Base-by-base conservation (phyloP, 2,329 filamentous ascomycete genomes). In the Pseudogymnoascus sp. region DNA sequence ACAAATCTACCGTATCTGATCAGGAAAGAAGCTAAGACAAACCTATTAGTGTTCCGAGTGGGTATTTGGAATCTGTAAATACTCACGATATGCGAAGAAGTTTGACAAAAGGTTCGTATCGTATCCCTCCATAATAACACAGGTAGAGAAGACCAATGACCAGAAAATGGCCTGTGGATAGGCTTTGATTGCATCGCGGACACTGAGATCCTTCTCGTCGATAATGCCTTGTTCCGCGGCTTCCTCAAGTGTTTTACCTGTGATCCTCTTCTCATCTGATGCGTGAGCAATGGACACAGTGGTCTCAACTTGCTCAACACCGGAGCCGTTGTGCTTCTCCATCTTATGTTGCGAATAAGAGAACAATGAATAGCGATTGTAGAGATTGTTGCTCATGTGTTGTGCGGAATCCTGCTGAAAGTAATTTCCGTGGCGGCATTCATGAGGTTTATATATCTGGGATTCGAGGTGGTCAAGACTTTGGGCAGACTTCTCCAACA, bases 71-170 rank as follows among this genome's bases (percentile, higher is more conserved):
- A 23, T 28, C 25, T 25, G 28, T 40, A 38, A 23, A 61, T 42
- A 42, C 11, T 40, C 16, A 42, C 23, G 77, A 69, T 5, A 77
- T 69, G 0, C 78, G 77, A 1, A 79, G 38, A 95, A 92, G 75
- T 93, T 93, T 78, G 89, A 90, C 70, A 95, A 85, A 62, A 96
- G 79, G 70, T 85, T 88, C 65, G 93, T 81, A 71, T 96, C 90
- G 77, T 91, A 93, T 42, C 89, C 90, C 75, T 95, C 91, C 91
- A 96, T 96, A 70, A 85, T 85, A 71, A 96, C 93, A 72, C 89
- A 91, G 0, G 89, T 92, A 11, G 89, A 92, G 74, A 96, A 93
- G 65, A 95, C 79, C 60, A 96, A 72, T 68, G 86, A 90, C 90
- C 90, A 96, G 34, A 79, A 82, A 63, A 95, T 86, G 34, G 91